Evolutionary conservation across 2,329 filamentous ascomycete species (phyloP).

Genomic region (Graphiopsis chlorocephala): DNA sequence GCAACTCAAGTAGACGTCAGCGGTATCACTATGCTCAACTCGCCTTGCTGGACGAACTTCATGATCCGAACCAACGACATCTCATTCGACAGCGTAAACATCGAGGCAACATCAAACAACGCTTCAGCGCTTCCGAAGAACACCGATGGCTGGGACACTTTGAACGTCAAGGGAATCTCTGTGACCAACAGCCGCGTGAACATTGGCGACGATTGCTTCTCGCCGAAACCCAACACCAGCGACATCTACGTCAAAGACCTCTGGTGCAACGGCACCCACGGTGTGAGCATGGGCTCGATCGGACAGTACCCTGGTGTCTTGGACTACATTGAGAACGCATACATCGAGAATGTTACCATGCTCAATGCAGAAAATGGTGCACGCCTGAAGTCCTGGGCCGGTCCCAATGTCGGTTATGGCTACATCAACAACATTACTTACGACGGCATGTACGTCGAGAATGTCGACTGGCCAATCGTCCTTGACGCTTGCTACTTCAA

Average conservation of each 20-base stretch:
- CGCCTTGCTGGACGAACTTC: conserved; percentile 64
- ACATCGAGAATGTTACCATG: conserved; percentile 46
- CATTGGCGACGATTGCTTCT: conserved; percentile 57
- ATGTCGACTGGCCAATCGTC: conserved; percentile 57
- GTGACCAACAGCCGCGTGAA: conserved; percentile 38
- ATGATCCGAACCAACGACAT: conserved; percentile 57
- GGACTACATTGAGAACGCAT: conserved; percentile 48
- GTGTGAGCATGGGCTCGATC: conserved; percentile 49
- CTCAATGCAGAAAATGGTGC: conserved; percentile 38
- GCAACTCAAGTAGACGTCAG: conserved; percentile 57
- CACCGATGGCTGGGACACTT: conserved; percentile 61
- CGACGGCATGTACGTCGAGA: conserved; percentile 52
- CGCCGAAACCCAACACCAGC: conserved; percentile 60
- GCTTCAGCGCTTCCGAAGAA: conserved; percentile 52
- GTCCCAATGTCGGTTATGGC: conserved; percentile 56
- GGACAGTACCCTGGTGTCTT: conserved; percentile 54
- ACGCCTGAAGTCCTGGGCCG: conserved; percentile 62
- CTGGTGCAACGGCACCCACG: conserved; percentile 53
- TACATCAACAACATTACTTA: conserved; percentile 63
- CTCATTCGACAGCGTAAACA: conserved; percentile 53
- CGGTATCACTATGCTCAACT: conserved; percentile 59
- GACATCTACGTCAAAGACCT: conserved; percentile 54
- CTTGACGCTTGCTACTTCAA: conserved; percentile 65
- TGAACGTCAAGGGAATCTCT: conserved; percentile 54
- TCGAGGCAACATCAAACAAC: conserved; percentile 54